Evolutionary conservation across 345 rosid genomes (phyloP).

Genomic region (Melastoma malabathricum): DNA sequence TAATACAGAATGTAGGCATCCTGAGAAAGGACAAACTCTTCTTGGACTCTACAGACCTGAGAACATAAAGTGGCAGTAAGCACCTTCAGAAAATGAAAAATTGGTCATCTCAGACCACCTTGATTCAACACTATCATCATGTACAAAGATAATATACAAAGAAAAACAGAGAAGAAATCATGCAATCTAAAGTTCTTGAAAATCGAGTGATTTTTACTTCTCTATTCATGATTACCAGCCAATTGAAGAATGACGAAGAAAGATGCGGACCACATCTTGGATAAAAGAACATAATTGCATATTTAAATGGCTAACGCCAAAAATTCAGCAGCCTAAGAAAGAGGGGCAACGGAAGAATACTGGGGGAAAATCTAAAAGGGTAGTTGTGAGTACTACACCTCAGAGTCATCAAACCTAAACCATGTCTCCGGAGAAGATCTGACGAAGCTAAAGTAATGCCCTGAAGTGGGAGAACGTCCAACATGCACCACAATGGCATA

Average conservation of each 20-base stretch:
- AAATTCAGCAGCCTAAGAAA: background rate
- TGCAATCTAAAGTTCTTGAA: too few relatives aligned
- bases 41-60: slow-evolving; percentile 46
- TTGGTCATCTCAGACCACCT: too few relatives aligned
- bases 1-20: slow-evolving; percentile 78
- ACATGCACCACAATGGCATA: slow-evolving; percentile 72
- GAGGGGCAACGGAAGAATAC: background rate
- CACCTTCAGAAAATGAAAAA: too few relatives aligned
- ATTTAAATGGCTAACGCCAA: background rate
- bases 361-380: background rate
- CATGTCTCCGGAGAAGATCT: slow-evolving; percentile 58
- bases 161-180: too few relatives aligned
- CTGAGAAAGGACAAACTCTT: slow-evolving; percentile 47
- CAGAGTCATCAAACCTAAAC: slow-evolving; percentile 55
- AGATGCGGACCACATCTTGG: too few relatives aligned
- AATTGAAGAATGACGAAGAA: too few relatives aligned
- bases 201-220: too few relatives aligned
- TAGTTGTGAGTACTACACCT: slow-evolving; percentile 21
- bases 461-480: slow-evolving; percentile 41
- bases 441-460: slow-evolving; percentile 62
- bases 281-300: too few relatives aligned
- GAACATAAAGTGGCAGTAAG: slow-evolving; percentile 4
- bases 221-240: too few relatives aligned
- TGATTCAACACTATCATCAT: background rate
- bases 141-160: background rate